These are phyloP conservation scores for Cicer pinnatifidum DNA, from an alignment of 306 rosid species.

Conservation along the genomic window DNA sequence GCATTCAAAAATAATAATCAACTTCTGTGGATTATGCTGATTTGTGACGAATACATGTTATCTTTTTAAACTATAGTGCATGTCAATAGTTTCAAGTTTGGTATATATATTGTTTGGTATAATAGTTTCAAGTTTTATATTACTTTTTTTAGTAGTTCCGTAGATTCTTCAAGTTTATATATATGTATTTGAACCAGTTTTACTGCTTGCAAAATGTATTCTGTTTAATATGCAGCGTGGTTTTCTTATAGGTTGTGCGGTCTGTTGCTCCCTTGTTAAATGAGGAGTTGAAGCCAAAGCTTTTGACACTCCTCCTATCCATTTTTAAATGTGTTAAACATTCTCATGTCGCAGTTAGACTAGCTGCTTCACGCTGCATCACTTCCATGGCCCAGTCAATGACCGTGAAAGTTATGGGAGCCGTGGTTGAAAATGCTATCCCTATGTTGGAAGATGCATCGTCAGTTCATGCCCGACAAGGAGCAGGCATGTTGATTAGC, in stretches of 20 bases:
- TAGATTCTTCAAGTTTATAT: slow-evolving; percentile 8
- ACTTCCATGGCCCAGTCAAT: slow-evolving; percentile 94
- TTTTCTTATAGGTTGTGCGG: slow-evolving; percentile 78
- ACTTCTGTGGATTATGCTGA: slow-evolving; percentile 11
- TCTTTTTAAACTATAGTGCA: not conserved
- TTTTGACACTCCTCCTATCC: slow-evolving; percentile 86
- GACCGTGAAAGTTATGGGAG: slow-evolving; percentile 82
- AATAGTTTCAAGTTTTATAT: slow-evolving; percentile 16
- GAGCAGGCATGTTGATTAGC: slow-evolving; percentile 93
- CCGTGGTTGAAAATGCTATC: slow-evolving; percentile 78
- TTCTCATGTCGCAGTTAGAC: slow-evolving; percentile 90
- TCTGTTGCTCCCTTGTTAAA: slow-evolving; percentile 77
- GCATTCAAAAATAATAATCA: slow-evolving; percentile 9
- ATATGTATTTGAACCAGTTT: slow-evolving; percentile 6
- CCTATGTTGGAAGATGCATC: slow-evolving; percentile 87
- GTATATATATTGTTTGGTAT: slow-evolving; percentile 1
- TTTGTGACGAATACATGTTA: not conserved
- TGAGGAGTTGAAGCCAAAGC: slow-evolving; percentile 77
- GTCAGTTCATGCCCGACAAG: slow-evolving; percentile 90
- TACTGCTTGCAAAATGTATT: slow-evolving; percentile 13
- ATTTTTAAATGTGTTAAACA: slow-evolving; percentile 80
- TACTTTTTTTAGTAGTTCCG: not conserved
- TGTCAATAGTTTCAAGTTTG: slow-evolving; percentile 9
- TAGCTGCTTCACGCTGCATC: slow-evolving; percentile 94
- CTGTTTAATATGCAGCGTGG: slow-evolving; percentile 32